phyloP scores from a whole-genome alignment of 1,139 yeast species.

The Candida sojae region DNA sequence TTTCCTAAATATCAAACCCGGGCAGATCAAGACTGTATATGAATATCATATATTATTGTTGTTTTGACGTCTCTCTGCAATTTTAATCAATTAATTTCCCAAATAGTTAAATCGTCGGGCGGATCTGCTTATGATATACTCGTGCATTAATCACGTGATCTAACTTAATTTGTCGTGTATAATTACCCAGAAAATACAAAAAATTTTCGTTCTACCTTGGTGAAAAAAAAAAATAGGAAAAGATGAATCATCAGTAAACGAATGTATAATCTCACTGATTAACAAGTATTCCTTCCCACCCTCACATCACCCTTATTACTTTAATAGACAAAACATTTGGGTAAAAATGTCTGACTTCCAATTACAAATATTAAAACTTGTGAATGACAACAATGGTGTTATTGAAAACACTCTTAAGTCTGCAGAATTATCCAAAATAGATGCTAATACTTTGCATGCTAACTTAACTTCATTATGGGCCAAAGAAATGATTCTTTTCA shows the following conservation, averaged over 20 bases:
- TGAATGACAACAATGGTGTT: constrained; percentile 55
- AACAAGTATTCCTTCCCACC: not conserved
- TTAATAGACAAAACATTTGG: not conserved
- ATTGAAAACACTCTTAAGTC: constrained; percentile 67
- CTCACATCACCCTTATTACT: not conserved
- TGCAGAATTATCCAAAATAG: constrained; percentile 43
- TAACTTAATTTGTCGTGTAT: not conserved
- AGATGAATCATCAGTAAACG: not conserved
- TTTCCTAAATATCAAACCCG: no score
- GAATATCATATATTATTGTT: no score
- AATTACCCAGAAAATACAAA: not conserved
- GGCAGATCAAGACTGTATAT: no score
- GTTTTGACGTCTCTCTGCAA: no score
- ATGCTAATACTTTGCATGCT: constrained; percentile 53
- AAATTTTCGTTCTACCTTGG: not conserved
- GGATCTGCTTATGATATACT: no score
- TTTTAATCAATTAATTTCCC: no score
- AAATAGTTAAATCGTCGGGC: no score
- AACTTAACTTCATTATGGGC: constrained; percentile 87
- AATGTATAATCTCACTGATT: not conserved
- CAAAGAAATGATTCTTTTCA: constrained; percentile 75
- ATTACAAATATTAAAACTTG: constrained; percentile 56
- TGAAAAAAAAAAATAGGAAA: not conserved
- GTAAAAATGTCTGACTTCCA: constrained; percentile 56
- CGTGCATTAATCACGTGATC: not conserved